Conservation (phyloP, 2,329 filamentous ascomycete species). For the Microsporum canis region DNA sequence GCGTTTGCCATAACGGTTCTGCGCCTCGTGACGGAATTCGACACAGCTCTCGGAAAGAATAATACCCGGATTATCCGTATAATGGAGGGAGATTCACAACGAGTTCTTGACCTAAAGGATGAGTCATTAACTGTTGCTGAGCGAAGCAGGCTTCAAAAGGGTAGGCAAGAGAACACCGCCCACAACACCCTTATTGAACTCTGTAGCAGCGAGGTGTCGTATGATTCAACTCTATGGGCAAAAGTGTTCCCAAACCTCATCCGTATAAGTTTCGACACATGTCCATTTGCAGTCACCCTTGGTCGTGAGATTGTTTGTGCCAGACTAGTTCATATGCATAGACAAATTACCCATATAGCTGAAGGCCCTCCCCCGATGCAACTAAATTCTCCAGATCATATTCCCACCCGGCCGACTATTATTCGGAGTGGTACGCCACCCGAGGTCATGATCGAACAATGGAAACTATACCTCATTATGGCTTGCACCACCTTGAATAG, state of each 20-base stretch:
- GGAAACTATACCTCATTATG: conserved; percentile 95
- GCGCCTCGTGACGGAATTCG: conserved; percentile 85
- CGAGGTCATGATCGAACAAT: conserved; percentile 86
- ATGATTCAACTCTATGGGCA: conserved; percentile 92
- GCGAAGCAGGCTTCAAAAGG: conserved; percentile 79
- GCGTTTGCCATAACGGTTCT: conserved; percentile 86
- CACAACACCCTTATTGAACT: conserved; percentile 84
- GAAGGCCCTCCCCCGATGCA: conserved; percentile 36
- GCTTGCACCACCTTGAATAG: conserved; percentile 91
- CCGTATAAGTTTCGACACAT: conserved; percentile 78
- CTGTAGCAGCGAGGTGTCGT: conserved; percentile 88
- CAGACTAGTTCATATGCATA: conserved; percentile 85
- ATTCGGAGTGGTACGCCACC: conserved; percentile 46
- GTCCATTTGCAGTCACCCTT: conserved; percentile 80
- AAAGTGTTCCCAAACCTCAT: conserved; percentile 96
- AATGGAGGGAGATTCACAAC: conserved; percentile 75
- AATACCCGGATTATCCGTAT: conserved; percentile 79
- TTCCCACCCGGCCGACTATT: conserved; percentile 30
- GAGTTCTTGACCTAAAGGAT: conserved; percentile 86
- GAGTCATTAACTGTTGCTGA: conserved; percentile 75
- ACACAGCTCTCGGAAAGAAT: conserved; percentile 71
- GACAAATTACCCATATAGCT: conserved; percentile 64
- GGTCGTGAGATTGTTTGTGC: conserved; percentile 88
- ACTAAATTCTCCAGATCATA: conserved; percentile 26
- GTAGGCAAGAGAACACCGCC: conserved; percentile 70